Percentiles rank a stretch among this genome's conserved stretches.
Conservation (phyloP, 1,284 basidiomycete species). For the Neolentinus lepideus region DNA sequence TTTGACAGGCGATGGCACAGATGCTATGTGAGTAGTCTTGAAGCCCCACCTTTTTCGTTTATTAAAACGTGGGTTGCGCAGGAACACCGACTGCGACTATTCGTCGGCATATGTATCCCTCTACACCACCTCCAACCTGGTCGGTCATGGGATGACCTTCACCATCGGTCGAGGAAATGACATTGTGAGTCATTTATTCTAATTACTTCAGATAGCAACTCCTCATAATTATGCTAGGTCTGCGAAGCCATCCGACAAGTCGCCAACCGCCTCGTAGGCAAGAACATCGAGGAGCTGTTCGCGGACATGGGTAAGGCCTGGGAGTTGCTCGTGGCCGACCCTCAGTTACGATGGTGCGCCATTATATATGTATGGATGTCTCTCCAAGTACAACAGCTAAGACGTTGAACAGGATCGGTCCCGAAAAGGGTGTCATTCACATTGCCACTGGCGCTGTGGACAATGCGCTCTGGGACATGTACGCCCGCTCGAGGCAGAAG, state of each 20-base stretch:
- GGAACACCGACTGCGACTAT: conserved; percentile 95
- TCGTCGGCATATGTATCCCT: conserved; percentile 87
- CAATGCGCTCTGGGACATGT: conserved; percentile 83
- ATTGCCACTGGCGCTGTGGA: conserved; percentile 77
- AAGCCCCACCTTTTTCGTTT: background rate
- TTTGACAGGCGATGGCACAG: conserved; percentile 81
- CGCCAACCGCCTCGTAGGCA: conserved; percentile 77
- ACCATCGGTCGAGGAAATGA: conserved; percentile 97
- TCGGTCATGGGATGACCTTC: conserved; percentile 93
- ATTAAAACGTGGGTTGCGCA: conserved; percentile 18
- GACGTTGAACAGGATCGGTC: conserved; percentile 62
- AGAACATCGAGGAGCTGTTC: conserved; percentile 78
- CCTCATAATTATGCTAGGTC: conserved; percentile 38
- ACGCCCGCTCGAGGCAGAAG: conserved; percentile 67
- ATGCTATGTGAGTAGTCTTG: conserved; percentile 58
- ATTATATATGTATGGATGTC: conserved; percentile 8
- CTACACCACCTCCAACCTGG: conserved; percentile 64
- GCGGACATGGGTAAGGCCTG: conserved; percentile 83
- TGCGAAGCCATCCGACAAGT: conserved; percentile 77
- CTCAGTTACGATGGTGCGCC: conserved; percentile 82
- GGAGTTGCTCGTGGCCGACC: conserved; percentile 76
- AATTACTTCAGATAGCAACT: background rate
- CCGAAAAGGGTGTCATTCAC: conserved; percentile 84
- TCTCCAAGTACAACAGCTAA: background rate
- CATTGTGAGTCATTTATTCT: conserved; percentile 41